Percentiles rank a stretch among this genome's conserved stretches.
Evolutionary conservation across 352 stramenopile species (phyloP).

Genomic region (Phytopythium chamaehyphon): DNA sequence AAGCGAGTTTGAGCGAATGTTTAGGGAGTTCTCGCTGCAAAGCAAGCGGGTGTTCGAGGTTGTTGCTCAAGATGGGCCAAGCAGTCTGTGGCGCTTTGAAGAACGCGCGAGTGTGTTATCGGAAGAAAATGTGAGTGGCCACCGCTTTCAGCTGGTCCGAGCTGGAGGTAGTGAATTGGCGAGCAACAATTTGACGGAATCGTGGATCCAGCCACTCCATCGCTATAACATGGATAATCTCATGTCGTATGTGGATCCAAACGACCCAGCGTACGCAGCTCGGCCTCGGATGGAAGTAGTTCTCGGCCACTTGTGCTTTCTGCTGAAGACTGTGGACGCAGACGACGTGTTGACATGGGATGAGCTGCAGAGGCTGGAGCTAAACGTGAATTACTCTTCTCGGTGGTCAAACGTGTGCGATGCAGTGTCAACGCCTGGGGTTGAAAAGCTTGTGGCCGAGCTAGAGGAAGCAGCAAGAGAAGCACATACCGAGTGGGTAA

Average conservation of each 20-base stretch:
- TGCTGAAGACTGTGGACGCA: slow-evolving; percentile 16
- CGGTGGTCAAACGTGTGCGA: slow-evolving; percentile 33
- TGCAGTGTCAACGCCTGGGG: slow-evolving; percentile 7
- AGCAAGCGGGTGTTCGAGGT: slow-evolving; percentile 21
- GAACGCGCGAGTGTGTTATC: slow-evolving; percentile 7
- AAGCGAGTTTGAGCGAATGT: slow-evolving; percentile 20
- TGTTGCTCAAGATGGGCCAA: slow-evolving; percentile 15
- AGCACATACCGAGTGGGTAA: slow-evolving; percentile 7
- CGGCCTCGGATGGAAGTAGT: slow-evolving; percentile 16
- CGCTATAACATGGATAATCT: slow-evolving; percentile 12
- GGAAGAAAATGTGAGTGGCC: slow-evolving; percentile 14
- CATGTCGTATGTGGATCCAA: slow-evolving; percentile 22
- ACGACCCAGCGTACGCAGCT: slow-evolving; percentile 4
- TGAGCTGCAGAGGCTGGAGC: slow-evolving; percentile 24
- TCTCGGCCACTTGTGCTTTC: slow-evolving; percentile 31
- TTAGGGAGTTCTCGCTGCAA: slow-evolving; percentile 13
- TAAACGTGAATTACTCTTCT: slow-evolving; percentile 18
- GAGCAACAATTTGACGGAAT: slow-evolving; percentile 1
- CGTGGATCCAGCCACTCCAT: slow-evolving; percentile 27
- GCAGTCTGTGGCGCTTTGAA: slow-evolving; percentile 23
- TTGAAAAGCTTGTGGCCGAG: slow-evolving; percentile 19
- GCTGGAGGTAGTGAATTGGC: slow-evolving; percentile 14
- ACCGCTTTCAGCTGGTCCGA: slow-evolving; percentile 21
- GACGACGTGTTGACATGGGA: slow-evolving; percentile 19
- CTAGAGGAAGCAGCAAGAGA: slow-evolving; percentile 21